Evolutionary conservation across 1,284 basidiomycete species (phyloP), one percentile per base, ranked within the genome.

Genomic region (Xerocomus amazonicus): DNA sequence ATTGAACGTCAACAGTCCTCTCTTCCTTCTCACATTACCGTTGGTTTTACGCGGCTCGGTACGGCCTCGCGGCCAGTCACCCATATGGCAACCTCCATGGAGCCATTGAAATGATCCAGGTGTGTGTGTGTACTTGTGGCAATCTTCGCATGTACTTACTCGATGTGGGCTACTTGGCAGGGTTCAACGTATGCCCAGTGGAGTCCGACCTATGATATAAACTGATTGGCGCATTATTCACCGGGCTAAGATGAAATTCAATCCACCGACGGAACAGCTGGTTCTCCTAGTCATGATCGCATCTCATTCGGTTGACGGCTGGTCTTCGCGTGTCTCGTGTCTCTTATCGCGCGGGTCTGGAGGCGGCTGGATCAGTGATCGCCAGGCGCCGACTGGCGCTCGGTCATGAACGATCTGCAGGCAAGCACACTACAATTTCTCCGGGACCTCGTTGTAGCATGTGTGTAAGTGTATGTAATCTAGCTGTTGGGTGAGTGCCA

Each of bases 181-280:
- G 62, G 59, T 56, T 27, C 56, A 60, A 58, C 57, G 61, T 63
- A 43, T 23, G 50, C 51, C 34, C 33, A 23, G 47, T 55, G 51
- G 49, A 52, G 50, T 48, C 38, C 17, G 45, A 48, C 32, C 51
- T 48, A 50, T 44, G 54, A 43, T 40, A 44, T 47, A 44, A 49
- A 32, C 40, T 44, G 51, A 54, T 57, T 32, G 35, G 50, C 44
- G 33, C 52, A 63, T 57, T 47, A 57, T 48, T 50, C 46, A 50
- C 42, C 23, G 66, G 63, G 48, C 56, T 75, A 71, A 62, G 76
- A 75, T 62, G 77, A 80, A 58, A 73, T 78, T 51, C 73, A 77
- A 54, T 76, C 76, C n/a, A 70, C 38, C 14, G 26, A 40, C 73
- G 33, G 68, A 71, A 39, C 58, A 70, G 51, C 73, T 78, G 55